Evolutionary conservation across 352 stramenopile genomes (phyloP).

Genomic region (Phytophthora fragariae): DNA sequence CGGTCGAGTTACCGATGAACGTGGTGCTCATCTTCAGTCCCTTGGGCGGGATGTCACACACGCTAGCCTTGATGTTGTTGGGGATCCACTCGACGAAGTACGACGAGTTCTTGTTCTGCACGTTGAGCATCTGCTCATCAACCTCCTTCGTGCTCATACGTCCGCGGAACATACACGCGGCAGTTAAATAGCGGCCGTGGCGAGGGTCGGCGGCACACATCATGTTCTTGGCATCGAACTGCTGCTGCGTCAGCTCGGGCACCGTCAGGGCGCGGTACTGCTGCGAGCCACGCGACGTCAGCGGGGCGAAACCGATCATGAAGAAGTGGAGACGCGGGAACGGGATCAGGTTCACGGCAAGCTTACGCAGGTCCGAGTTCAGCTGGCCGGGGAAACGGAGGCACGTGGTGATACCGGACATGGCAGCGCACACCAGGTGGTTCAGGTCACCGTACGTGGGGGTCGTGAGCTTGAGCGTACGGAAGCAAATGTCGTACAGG

Average conservation of each 20-base stretch:
- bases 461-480: slow-evolving; percentile 98
- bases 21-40: slow-evolving; percentile 98
- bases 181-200: slow-evolving; percentile 99
- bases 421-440: slow-evolving; percentile 98
- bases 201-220: slow-evolving; percentile 99
- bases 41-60: slow-evolving; percentile 99
- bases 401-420: slow-evolving; percentile 99
- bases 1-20: slow-evolving; percentile 99
- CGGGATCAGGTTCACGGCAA: slow-evolving; percentile 99
- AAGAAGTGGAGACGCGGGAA: slow-evolving; percentile 99
- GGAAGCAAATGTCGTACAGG: slow-evolving; percentile 99
- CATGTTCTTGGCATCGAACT: slow-evolving; percentile 99
- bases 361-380: slow-evolving; percentile 99
- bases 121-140: slow-evolving; percentile 99
- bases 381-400: slow-evolving; percentile 99
- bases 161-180: slow-evolving; percentile 99
- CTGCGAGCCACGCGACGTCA: slow-evolving; percentile 96
- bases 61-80: slow-evolving; percentile 99
- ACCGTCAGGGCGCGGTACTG: slow-evolving; percentile 98
- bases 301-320: slow-evolving; percentile 98
- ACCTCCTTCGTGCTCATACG: slow-evolving; percentile 99
- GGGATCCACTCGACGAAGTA: slow-evolving; percentile 99
- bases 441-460: slow-evolving; percentile 99
- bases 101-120: slow-evolving; percentile 99
- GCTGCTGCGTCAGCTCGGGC: slow-evolving; percentile 98